Evolutionary conservation across 1,284 basidiomycete genomes (phyloP).

Genomic region (Ustanciosporium gigantosporum): DNA sequence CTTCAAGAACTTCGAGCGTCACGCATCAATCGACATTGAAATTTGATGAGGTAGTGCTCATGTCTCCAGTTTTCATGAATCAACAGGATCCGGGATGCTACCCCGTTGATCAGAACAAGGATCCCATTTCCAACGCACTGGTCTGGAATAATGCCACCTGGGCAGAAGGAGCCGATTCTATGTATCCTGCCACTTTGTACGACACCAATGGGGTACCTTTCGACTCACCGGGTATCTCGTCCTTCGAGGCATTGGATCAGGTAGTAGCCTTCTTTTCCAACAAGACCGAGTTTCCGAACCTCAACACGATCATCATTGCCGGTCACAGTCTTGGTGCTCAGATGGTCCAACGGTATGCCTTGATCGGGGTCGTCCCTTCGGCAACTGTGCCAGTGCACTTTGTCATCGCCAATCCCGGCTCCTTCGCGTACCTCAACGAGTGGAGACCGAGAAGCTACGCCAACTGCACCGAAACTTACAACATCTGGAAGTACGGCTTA

Average conservation of each 20-base stretch:
- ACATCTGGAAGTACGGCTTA: slow-evolving; percentile 45
- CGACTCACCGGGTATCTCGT: slow-evolving; percentile 18
- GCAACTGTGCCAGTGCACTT: slow-evolving; percentile 40
- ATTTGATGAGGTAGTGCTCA: slow-evolving; percentile 39
- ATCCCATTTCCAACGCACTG: slow-evolving; percentile 21
- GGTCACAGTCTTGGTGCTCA: slow-evolving; percentile 42
- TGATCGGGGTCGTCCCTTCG: slow-evolving; percentile 35
- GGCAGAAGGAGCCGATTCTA: slow-evolving; percentile 38
- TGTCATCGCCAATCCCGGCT: slow-evolving; percentile 45
- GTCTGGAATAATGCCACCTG: slow-evolving; percentile 29
- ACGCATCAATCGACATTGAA: slow-evolving; percentile 12
- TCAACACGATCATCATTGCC: slow-evolving; percentile 44
- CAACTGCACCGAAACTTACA: slow-evolving; percentile 24
- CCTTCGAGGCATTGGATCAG: slow-evolving; percentile 38
- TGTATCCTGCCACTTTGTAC: slow-evolving; percentile 15
- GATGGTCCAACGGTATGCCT: slow-evolving; percentile 42
- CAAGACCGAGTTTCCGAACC: slow-evolving; percentile 27
- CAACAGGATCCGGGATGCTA: slow-evolving; percentile 29
- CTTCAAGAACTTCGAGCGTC: slow-evolving; percentile 12
- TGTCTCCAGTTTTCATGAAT: slow-evolving; percentile 46
- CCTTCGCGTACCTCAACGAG: slow-evolving; percentile 32
- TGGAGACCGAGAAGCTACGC: slow-evolving; percentile 19
- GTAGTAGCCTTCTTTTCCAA: slow-evolving; percentile 29
- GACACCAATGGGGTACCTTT: slow-evolving; percentile 10
- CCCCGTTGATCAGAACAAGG: slow-evolving; percentile 15